Evolutionary conservation across 805 yeast genomes (phyloP), one percentile per base, ranked within the genome.

Genomic region (Saccharomycopsis sp.): DNA sequence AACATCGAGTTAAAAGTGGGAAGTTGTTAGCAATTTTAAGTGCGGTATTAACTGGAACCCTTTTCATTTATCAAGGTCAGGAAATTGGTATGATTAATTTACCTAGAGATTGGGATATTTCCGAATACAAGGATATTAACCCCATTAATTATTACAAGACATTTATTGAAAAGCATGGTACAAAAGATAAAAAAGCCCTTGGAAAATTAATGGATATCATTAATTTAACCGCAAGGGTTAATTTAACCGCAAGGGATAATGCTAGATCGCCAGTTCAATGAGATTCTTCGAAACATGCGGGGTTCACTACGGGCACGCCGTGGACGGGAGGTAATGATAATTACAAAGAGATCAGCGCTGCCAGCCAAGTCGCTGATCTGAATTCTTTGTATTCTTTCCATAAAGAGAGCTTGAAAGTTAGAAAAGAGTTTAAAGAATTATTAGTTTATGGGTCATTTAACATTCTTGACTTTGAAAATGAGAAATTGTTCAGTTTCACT

Each of bases 31-130:
- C 77, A 14, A 50, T 70, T 38, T 57, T 76, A 55, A 67, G 70
- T 50, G 44, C 65, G 9, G 54, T 77, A 11, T 64, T 74, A 51
- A 69, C 75, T 23, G 81, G 82, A 40, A 74, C 81, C 9, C 58
- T 74, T 43, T 77, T 65, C 59, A 60, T 77, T 32, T 77, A 75
- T 59, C 81, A 77, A 59, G 82, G 81, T 41, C 82, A 77, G 57
- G 82, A 77, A 53, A 61, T 77, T 49, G 81, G 77, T 27, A 71
- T 70, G 72, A 66, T 67, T 43, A 76, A 76, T 55, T 58, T 74
- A 24, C 66, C 74, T 19, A 54, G 60, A 42, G 54, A 56, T 33
- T 74, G 78, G 77, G 62, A 65, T 17, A 60, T 74, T 43, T 63
- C 61, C 16, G 75, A 74, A 54, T 76, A 74, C 59, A 58, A 63